Evolutionary conservation across 169 alveolate species (phyloP).

Genomic region (Cryptosporidium ryanae): DNA sequence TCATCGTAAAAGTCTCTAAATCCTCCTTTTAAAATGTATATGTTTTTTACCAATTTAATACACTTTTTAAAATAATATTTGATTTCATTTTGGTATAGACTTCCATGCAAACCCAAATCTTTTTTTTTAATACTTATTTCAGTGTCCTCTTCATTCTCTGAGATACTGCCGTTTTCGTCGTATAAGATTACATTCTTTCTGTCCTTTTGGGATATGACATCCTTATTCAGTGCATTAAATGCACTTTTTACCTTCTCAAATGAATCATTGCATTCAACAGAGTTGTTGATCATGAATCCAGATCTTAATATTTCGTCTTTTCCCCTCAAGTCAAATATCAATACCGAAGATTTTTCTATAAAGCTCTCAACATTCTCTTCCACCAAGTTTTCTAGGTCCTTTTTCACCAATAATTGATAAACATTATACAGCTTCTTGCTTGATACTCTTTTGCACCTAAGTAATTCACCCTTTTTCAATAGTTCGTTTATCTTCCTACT

Average conservation of each 20-base stretch:
- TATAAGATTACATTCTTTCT: slow-evolving; percentile 39
- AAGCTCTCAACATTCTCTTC: neutral
- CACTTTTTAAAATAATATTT: slow-evolving; percentile 21
- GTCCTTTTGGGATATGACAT: neutral
- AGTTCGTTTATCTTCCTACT: neutral
- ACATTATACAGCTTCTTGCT: slow-evolving; percentile 23
- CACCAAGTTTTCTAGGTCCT: slow-evolving; percentile 1
- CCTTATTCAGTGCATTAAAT: neutral
- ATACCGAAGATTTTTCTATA: slow-evolving; percentile 1
- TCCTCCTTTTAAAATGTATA: slow-evolving; percentile 41
- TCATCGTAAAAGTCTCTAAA: slow-evolving; percentile 3
- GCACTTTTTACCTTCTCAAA: slow-evolving; percentile 22
- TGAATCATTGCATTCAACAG: slow-evolving; percentile 34
- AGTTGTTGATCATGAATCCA: slow-evolving; percentile 2
- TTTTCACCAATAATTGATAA: slow-evolving; percentile 23
- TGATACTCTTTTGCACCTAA: slow-evolving; percentile 26
- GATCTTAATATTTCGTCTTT: slow-evolving; percentile 9
- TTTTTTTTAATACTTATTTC: too few relatives aligned
- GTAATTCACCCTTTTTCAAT: slow-evolving; percentile 11
- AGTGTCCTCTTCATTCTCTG: neutral
- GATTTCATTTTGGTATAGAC: slow-evolving; percentile 20
- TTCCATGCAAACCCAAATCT: too few relatives aligned
- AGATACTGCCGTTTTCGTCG: slow-evolving; percentile 31
- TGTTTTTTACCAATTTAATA: slow-evolving; percentile 20
- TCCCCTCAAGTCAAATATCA: slow-evolving; percentile 49